Evolutionary conservation across 2,329 filamentous ascomycete species (phyloP).

Genomic region (Aspergillus hiratsukae): DNA sequence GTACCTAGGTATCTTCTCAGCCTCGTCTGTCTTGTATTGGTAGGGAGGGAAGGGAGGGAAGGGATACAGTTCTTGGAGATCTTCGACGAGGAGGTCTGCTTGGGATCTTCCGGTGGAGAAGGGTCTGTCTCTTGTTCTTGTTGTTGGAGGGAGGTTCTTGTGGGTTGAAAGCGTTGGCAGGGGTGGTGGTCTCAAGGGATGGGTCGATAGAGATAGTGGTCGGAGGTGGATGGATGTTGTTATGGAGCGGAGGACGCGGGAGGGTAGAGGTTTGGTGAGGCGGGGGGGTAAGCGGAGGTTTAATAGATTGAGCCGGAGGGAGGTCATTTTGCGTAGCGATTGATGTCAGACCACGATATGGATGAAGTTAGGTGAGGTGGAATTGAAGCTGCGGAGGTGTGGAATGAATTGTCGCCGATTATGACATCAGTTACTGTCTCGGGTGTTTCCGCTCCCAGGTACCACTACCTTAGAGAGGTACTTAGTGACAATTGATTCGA

Average conservation of each 20-base stretch:
- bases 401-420: not conserved
- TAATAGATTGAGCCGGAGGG: not conserved
- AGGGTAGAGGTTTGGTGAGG: not conserved
- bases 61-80: constrained; percentile 33
- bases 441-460: too few species aligned
- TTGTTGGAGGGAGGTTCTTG: not conserved
- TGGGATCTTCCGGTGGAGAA: constrained; percentile 20
- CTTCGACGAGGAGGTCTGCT: constrained; percentile 32
- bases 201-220: not conserved
- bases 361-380: not conserved
- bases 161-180: not conserved
- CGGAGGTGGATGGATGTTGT: not conserved
- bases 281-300: not conserved
- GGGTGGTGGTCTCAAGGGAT: not conserved
- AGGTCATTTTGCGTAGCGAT: not conserved
- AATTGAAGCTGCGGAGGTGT: not conserved
- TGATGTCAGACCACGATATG: not conserved
- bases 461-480: too few species aligned
- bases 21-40: constrained; percentile 4
- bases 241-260: not conserved
- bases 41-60: not conserved
- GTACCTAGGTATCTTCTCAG: too few species aligned
- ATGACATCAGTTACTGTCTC: not conserved
- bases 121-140: not conserved
- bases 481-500: too few species aligned